Evolutionary conservation across 176 grass and related monocot species (phyloP).

Genomic region (Eremochloa ophiuroides): DNA sequence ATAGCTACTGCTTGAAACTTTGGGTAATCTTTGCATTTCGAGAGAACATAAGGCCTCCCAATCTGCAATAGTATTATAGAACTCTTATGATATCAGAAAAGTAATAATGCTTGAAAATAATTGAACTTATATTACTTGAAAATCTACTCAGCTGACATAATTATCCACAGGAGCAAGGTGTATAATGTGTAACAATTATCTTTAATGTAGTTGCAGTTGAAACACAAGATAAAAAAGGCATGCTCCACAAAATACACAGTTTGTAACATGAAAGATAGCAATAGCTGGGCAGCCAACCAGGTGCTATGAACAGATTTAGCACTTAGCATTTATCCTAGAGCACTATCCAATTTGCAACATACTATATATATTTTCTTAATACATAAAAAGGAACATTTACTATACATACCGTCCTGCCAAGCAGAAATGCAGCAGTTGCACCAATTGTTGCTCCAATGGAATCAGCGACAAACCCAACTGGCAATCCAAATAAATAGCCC

Average conservation of each 20-base stretch:
- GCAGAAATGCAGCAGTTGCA: conserved; percentile 94
- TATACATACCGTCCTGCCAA: conserved; percentile 91
- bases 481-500: conserved; percentile 94
- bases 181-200: neutral
- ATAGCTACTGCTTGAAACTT: conserved; percentile 98
- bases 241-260: neutral
- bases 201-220: neutral
- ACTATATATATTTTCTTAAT: neutral
- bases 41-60: conserved; percentile 89
- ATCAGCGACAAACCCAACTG: conserved; percentile 91
- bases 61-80: conserved; percentile 47
- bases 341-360: neutral
- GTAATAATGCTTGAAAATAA: conserved; percentile 5
- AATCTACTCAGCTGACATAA: neutral
- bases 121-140: neutral
- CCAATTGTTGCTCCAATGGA: conserved; percentile 97
- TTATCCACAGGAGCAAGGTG: neutral
- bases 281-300: neutral
- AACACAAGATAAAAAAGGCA: neutral
- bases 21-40: conserved; percentile 91
- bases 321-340: neutral
- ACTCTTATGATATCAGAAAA: conserved; percentile 20
- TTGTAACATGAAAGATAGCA: neutral
- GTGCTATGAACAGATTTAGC: neutral
- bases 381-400: neutral